Conservation (phyloP, 2,329 filamentous ascomycete species). For the Curvularia eragrostidis region DNA sequence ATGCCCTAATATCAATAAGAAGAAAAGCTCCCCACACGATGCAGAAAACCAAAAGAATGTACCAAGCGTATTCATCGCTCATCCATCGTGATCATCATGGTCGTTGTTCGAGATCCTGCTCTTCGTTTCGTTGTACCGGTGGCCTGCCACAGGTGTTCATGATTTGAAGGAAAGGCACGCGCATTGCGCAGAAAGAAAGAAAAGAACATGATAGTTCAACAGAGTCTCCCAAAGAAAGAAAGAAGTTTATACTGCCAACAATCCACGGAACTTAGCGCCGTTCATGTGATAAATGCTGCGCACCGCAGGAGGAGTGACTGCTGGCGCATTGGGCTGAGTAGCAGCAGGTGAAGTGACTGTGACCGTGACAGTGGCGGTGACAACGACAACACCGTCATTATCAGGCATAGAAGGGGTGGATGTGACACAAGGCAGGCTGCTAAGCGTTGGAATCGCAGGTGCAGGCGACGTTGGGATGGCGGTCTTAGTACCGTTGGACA, state of each 20-base stretch:
- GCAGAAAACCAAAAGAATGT: background rate
- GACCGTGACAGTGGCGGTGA: conserved; percentile 37
- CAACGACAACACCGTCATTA: conserved; percentile 23
- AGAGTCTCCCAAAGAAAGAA: background rate
- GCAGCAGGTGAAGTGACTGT: conserved; percentile 21
- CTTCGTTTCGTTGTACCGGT: conserved; percentile 5
- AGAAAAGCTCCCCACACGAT: conserved; percentile 5
- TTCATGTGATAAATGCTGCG: conserved; percentile 20
- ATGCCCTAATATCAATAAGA: conserved; percentile 2
- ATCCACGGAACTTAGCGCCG: conserved; percentile 37
- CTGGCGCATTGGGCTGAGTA: conserved; percentile 9
- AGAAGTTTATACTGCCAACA: conserved; percentile 10
- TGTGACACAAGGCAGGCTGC: conserved; percentile 20
- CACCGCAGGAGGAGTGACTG: conserved; percentile 4
- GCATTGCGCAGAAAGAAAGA: conserved; percentile 4
- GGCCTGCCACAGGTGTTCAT: conserved; percentile 15
- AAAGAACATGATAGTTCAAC: background rate
- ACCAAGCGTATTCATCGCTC: background rate
- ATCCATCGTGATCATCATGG: conserved; percentile 4
- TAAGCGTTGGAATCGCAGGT: conserved; percentile 27
- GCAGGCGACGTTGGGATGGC: conserved; percentile 11
- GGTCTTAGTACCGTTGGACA: background rate
- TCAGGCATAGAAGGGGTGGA: conserved; percentile 14
- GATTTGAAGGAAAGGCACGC: conserved; percentile 2
- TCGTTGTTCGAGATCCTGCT: conserved; percentile 2